Conservation (phyloP, 225 moss, liverwort and hornwort genomes). For the Climacium dendroides region DNA sequence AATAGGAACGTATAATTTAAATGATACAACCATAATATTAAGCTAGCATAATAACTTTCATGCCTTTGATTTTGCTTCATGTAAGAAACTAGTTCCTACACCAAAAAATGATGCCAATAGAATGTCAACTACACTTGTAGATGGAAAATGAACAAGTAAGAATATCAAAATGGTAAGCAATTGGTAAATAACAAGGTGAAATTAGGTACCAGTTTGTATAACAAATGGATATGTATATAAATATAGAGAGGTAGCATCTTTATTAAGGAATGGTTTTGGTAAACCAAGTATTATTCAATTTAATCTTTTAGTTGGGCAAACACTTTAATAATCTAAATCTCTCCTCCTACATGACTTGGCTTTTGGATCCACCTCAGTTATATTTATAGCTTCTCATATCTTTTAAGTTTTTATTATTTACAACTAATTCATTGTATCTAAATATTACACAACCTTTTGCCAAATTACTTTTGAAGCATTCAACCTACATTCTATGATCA, state of each 20-base stretch:
- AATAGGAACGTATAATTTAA: fast-evolving
- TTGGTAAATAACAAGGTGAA: background rate
- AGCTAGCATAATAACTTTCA: background rate
- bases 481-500: background rate
- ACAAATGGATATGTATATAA: background rate
- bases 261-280: fast-evolving
- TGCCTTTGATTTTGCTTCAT: background rate
- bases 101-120: background rate
- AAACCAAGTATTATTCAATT: background rate
- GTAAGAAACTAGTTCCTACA: background rate
- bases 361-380: fast-evolving
- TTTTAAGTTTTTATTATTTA: background rate
- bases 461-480: background rate
- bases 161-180: background rate
- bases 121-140: fast-evolving
- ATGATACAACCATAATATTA: background rate
- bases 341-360: background rate
- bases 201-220: background rate
- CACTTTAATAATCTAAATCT: background rate
- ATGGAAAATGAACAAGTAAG: background rate
- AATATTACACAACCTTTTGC: background rate
- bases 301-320: background rate
- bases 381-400: background rate
- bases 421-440: background rate
- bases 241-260: background rate